Conservation (phyloP, 2,329 filamentous ascomycete species). For the Phoma sp. region DNA sequence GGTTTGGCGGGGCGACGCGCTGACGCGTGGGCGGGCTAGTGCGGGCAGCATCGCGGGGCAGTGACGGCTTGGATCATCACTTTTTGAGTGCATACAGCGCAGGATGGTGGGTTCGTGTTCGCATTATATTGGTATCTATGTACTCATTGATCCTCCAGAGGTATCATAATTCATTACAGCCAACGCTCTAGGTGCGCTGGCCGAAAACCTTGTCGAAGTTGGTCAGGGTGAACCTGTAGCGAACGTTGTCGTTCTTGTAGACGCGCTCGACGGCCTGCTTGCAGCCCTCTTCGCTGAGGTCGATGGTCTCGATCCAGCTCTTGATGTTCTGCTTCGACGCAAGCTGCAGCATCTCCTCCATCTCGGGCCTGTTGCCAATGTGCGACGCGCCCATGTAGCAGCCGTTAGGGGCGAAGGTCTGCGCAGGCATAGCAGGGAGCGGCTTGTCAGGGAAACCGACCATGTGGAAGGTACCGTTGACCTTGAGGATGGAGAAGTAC, state of each 20-base stretch:
- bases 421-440: conserved; percentile 72
- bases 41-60: conserved; percentile 16
- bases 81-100: no score
- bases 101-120: conserved; percentile 6
- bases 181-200: conserved; percentile 43
- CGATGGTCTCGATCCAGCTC: conserved; percentile 67
- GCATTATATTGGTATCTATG: conserved; percentile 19
- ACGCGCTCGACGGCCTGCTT: conserved; percentile 73
- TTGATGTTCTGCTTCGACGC: conserved; percentile 59
- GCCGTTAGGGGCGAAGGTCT: conserved; percentile 77
- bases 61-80: conserved; percentile 1
- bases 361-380: conserved; percentile 58
- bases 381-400: conserved; percentile 59
- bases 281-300: conserved; percentile 73
- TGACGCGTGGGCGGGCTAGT: conserved; percentile 13
- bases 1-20: conserved; percentile 17
- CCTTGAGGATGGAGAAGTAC: conserved; percentile 80
- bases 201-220: conserved; percentile 72
- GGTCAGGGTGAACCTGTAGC: conserved; percentile 73
- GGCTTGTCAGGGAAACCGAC: conserved; percentile 81
- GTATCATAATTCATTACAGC: conserved; percentile 5
- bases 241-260: conserved; percentile 70
- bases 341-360: conserved; percentile 59
- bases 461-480: conserved; percentile 80
- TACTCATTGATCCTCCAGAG: conserved; percentile 1